Base-by-base conservation (phyloP, 441 rosid species). In the Metrosideros polymorpha region DNA sequence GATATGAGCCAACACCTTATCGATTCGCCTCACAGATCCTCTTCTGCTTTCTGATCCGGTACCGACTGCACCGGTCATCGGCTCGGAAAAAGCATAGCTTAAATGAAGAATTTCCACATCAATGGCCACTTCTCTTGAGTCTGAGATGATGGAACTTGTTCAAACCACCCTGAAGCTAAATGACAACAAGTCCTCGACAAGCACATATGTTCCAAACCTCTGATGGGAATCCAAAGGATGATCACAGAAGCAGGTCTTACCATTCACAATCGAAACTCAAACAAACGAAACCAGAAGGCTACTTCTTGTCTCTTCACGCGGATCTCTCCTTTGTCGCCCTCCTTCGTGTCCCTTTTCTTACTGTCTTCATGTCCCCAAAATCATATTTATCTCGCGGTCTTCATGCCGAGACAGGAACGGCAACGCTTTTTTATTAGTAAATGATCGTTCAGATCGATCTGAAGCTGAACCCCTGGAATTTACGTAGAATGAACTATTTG, bases 241-340 rank as follows among this genome's bases (percentile, higher is more conserved):
- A 12, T 66, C 77, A 66, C 77, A 24, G 79, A 66, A 35, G 45
- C 77, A 19, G 43, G 76, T 35, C 63, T 54, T 83, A 50, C 25
- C 45, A 43, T 12, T 85, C 49, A 35, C 71, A 63, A 32, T 27
- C 71, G 50, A 14, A 47, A 63, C 19, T n/a, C 17, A 35, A 9
- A 42, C 19, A 82, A 82, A 86, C 53, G 25, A 53, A 52, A 83
- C 43, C 51, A 83, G 92, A 76, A 90, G 95, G 93, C 93, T 53
- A 75, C 85, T 89, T 22, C 55, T 93, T 91, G 94, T 93, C 94
- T 91, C 89, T 89, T 91, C 84, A 10, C 82, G 87, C 88, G 92
- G 95, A 92, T 91, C 90, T 92, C 93, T 90, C 89, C 86, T 83
- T 71, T 88, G 94, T 88, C 88, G 63, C 82, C 82, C 89, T 88